A percentile compares a stretch with the other conserved stretches of the same genome.
Evolutionary conservation across 345 rosid species (phyloP).

Genomic region (Alliaria petiolata): DNA sequence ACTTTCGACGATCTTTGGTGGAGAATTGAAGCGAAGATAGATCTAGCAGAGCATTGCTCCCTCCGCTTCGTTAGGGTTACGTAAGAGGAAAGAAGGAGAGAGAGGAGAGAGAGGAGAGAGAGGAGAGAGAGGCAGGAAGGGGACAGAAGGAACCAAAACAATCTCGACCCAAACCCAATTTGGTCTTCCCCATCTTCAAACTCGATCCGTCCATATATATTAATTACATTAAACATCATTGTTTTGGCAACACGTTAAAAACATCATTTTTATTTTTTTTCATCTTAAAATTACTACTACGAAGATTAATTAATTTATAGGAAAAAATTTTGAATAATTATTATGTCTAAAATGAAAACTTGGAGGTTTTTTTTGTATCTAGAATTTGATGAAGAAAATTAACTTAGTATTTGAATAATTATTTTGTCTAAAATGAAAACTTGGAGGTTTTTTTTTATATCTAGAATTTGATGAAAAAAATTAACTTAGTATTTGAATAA

Average conservation of each 20-base stretch:
- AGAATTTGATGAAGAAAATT: no score
- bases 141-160: constrained; percentile 12
- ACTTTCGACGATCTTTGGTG: background rate
- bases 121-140: no score
- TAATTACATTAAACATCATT: constrained; percentile 9
- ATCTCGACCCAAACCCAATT: constrained; percentile 31
- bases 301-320: no score
- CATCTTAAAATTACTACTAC: background rate
- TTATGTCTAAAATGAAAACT: no score
- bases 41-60: constrained; percentile 36
- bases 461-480: no score
- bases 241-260: background rate
- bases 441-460: no score
- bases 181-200: constrained; percentile 24
- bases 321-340: no score
- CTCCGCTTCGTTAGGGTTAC: constrained; percentile 34
- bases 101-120: no score
- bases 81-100: constrained; percentile 11
- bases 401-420: no score
- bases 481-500: no score
- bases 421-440: no score
- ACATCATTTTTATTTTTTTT: background rate
- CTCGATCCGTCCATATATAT: background rate
- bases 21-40: constrained; percentile 19
- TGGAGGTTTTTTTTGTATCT: no score